phyloP scores from a whole-genome alignment of 352 stramenopile species.

The Pythium rishiriense region DNA sequence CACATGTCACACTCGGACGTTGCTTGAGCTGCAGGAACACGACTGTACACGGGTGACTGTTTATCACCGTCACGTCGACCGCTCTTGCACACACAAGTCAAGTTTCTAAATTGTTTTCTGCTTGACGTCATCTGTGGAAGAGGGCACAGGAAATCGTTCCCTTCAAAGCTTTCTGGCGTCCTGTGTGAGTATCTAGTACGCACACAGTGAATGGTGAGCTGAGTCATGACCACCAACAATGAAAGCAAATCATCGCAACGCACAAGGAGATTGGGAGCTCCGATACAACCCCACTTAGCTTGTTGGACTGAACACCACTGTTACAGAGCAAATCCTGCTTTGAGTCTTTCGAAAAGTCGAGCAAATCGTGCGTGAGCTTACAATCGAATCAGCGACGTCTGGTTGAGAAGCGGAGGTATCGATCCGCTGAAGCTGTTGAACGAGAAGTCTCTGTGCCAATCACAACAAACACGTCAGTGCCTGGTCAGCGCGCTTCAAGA shows the following conservation, averaged over 20 bases:
- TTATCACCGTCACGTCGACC: conserved; percentile 1
- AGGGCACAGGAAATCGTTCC: conserved; percentile 32
- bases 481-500: not conserved
- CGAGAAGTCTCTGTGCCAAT: conserved; percentile 41
- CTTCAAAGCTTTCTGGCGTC: conserved; percentile 17
- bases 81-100: conserved; percentile 23
- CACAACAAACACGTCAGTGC: not conserved
- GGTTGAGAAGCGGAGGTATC: conserved; percentile 45
- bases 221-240: not conserved
- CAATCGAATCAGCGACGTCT: conserved; percentile 47
- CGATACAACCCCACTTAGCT: conserved; percentile 18
- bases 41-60: too few species aligned
- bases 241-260: conserved; percentile 1
- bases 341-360: too few species aligned
- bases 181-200: not conserved
- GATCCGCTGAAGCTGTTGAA: conserved; percentile 44
- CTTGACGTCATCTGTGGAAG: conserved; percentile 15
- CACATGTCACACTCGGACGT: conserved; percentile 37
- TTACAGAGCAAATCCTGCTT: too few species aligned
- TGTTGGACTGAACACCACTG: conserved; percentile 26
- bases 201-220: not conserved
- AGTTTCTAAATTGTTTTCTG: conserved; percentile 1
- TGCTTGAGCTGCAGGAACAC: conserved; percentile 11
- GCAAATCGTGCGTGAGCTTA: conserved; percentile 27
- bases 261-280: conserved; percentile 21